Conservation (phyloP, 495 filamentous ascomycete genomes). For the Aspergillus coremiiformis region DNA sequence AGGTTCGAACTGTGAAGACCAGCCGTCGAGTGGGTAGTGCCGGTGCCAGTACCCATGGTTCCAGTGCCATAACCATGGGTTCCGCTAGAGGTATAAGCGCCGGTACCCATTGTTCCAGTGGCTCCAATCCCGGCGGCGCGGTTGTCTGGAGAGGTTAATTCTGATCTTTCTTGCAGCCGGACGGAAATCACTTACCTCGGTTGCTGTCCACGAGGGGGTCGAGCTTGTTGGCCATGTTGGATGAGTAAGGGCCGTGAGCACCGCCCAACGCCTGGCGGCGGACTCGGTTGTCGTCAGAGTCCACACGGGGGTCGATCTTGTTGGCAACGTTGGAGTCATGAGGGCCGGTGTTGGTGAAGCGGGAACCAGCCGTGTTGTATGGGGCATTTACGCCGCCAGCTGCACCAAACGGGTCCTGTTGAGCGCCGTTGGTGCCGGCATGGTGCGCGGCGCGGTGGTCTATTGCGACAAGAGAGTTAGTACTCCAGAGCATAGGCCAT, state of each 20-base stretch:
- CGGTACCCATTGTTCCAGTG: constrained; percentile 6
- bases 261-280: not conserved
- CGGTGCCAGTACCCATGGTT: not conserved
- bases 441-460: not conserved
- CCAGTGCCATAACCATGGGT: not conserved
- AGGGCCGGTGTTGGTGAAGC: constrained; percentile 9
- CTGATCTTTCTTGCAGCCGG: constrained; percentile 10
- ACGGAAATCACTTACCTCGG: constrained; percentile 22
- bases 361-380: constrained; percentile 7
- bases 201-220: constrained; percentile 40
- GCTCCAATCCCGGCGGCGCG: constrained; percentile 1
- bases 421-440: not conserved
- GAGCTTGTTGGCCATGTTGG: not conserved
- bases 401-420: constrained; percentile 2
- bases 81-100: constrained; percentile 11
- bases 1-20: constrained; percentile 1
- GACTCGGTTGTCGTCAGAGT: constrained; percentile 6
- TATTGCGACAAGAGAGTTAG: not conserved
- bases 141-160: constrained; percentile 1
- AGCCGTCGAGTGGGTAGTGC: constrained; percentile 11
- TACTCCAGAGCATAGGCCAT: not conserved
- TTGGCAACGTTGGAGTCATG: constrained; percentile 23
- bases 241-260: not conserved
- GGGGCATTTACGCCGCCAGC: constrained; percentile 9
- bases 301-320: constrained; percentile 13